Base-by-base conservation (phyloP, 176 grass and related monocot genomes). In the Musa acuminata region DNA sequence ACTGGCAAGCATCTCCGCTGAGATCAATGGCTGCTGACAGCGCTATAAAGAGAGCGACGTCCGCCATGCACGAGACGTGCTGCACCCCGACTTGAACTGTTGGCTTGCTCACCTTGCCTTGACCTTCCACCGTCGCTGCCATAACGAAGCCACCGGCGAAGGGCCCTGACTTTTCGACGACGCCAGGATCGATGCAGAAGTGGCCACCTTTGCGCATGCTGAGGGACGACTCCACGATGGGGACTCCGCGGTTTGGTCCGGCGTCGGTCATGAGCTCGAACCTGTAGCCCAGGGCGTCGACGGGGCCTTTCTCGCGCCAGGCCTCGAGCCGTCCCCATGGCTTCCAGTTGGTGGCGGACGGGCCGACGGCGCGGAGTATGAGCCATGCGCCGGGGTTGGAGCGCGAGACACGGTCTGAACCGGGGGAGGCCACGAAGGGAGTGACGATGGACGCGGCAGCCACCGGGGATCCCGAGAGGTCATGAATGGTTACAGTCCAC, bases 401-500 rank as follows among this genome's bases (percentile, higher is more conserved):
- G 12, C 88, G 90, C 65, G 95, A 98, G 64, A 98, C 94, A 67
- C 95, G 90, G 65, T 84, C 84, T 12, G 95, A 93, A 62, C 95
- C 90, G 26, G 90, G 90, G 19, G 95, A 98, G 77, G 90, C 87
- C 14, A 98, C 95, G 74, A 98, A 98, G 53, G 95, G 95, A 0
- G 95, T 99, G 20, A 94, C 86, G 87, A 99, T 93, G 49, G 90
- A 94, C 63, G 95, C 95, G 17, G 87, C 85, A 3, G 95, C 90
- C 82, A 98, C 90, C 1, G 95, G 90, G 27, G 84, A 93, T 17
- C 95, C 95, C 0, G 90, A 98, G 75, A 98, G 88, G 82, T 98
- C 95, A 77, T 94, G 95, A 84, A 98, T 94, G 2, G 95, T 94
- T 13, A 98, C 90, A 17, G 86, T 98, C 95, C 95, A 98, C 9